phyloP scores from a whole-genome alignment of 1,284 basidiomycete species.

The Lignosus rhinocerotis region DNA sequence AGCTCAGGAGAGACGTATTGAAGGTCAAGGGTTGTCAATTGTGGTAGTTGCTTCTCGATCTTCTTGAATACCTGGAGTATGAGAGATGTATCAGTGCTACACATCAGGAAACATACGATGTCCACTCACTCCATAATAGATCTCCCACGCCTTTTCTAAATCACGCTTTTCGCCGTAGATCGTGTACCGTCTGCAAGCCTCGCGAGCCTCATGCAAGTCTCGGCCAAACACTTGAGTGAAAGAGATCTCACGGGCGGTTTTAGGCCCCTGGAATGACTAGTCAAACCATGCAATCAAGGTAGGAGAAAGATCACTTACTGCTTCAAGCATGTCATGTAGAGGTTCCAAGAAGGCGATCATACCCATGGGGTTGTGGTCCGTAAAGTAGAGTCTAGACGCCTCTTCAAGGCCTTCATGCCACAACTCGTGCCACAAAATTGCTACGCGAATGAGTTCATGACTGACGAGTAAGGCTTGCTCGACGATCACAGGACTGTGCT shows the following conservation, averaged over 20 bases:
- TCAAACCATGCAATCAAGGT: neutral
- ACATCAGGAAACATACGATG: neutral
- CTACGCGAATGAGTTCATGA: conserved; percentile 95
- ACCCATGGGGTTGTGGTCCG: conserved; percentile 97
- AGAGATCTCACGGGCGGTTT: conserved; percentile 93
- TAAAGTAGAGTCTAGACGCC: conserved; percentile 96
- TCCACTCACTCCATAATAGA: conserved; percentile 82
- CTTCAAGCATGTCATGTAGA: conserved; percentile 91
- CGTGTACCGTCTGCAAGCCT: conserved; percentile 87
- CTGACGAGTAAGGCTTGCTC: conserved; percentile 93
- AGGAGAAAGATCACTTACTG: conserved; percentile 47
- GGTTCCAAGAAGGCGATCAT: conserved; percentile 97
- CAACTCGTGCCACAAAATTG: conserved; percentile 98
- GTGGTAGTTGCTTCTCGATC: conserved; percentile 92
- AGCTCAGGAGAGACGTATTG: conserved; percentile 97
- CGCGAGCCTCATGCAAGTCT: conserved; percentile 92
- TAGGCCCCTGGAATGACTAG: conserved; percentile 67
- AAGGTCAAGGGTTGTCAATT: conserved; percentile 89
- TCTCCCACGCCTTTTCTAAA: conserved; percentile 99
- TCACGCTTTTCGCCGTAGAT: conserved; percentile 88
- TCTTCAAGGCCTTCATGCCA: conserved; percentile 99
- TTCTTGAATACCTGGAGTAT: conserved; percentile 85
- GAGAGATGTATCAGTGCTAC: neutral
- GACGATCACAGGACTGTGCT: conserved; percentile 89
- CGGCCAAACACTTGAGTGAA: conserved; percentile 95